Percentiles rank a stretch among this genome's conserved stretches.
Evolutionary conservation across 108 stramenopile species (phyloP).

Genomic region (Conticribra guillardii): DNA sequence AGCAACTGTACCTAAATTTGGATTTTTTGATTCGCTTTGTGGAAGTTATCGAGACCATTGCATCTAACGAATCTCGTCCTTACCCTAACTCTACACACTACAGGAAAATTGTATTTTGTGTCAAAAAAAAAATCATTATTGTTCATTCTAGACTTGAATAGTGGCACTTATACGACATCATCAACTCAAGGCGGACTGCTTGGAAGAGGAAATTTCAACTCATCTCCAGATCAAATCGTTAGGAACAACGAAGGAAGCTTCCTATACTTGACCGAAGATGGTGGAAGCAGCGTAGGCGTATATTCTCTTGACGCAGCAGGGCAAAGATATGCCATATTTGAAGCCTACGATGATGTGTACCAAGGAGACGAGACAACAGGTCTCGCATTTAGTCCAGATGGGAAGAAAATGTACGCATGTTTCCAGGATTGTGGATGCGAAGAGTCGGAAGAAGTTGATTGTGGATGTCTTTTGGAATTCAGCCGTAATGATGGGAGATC

Average conservation of each 20-base stretch:
- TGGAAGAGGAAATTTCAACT: constrained; percentile 44
- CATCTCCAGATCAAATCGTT: constrained; percentile 59
- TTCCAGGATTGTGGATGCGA: constrained; percentile 45
- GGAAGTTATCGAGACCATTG: too few species aligned
- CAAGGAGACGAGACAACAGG: constrained; percentile 68
- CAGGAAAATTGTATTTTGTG: constrained; percentile 53
- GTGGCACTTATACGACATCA: constrained; percentile 19
- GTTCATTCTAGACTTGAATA: constrained; percentile 47
- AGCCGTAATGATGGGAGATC: constrained; percentile 41
- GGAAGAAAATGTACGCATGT: constrained; percentile 37
- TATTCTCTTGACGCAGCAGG: constrained; percentile 32
- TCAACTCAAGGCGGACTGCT: constrained; percentile 9
- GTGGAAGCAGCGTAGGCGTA: constrained; percentile 54
- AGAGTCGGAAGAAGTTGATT: constrained; percentile 18
- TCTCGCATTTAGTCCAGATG: constrained; percentile 71
- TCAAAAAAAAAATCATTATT: constrained; percentile 43
- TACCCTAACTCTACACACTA: not conserved
- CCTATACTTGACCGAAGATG: constrained; percentile 75
- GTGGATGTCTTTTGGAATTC: constrained; percentile 49
- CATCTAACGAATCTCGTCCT: not conserved
- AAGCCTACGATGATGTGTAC: constrained; percentile 20
- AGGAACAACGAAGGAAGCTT: constrained; percentile 38
- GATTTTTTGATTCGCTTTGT: not conserved
- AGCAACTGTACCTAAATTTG: not conserved
- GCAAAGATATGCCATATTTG: constrained; percentile 51